Evolutionary conservation across 768 basidiomycete genomes (phyloP), one percentile per base, ranked within the genome.

Genomic region (Lyophyllum atratum): DNA sequence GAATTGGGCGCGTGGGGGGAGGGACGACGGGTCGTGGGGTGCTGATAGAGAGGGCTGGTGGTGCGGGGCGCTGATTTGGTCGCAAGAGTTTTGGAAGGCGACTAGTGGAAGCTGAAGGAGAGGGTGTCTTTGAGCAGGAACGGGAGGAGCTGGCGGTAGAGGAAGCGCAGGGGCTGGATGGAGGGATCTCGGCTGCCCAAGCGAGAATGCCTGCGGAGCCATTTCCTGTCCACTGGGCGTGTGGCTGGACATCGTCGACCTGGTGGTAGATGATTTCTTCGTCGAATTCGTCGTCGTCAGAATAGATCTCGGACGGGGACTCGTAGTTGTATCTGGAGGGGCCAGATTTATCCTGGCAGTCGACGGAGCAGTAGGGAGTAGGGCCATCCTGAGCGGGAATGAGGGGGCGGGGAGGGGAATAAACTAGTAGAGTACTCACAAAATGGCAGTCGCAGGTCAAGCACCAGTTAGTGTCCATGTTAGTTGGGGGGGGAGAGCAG

Each of bases 391-490:
- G 42, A 28, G n/a, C 24, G 22, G 59, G 55, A 46, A 52, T 52
- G 52, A 53, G 56, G n/a, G 66, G 59, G 64, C 69, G 67, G 56
- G 60, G 33, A 52, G 5, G 55, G n/a, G n/a, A 40, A 28, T 40
- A 48, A 21, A 43, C 59, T n/a, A 37, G 29, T 22, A 37, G 45
- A 53, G 48, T 46, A 81, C 84, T 34, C 68, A 83, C 87, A 60
- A 86, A 70, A 62, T 78, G 81, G 60, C 80, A 77, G 61, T 79
- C 77, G 76, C 89, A 91, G 54, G 77, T 75, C 62, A 90, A 75
- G 68, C 89, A 91, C 85, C 85, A 88, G 75, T 88, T 82, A 61
- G 81, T 79, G 71, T 88, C 87, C 80, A 87, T 84, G 64, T 72
- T 56, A 52, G 40, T 49, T 59, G 65, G 60, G 62, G 60, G 49